Evolutionary conservation across 2,329 filamentous ascomycete genomes (phyloP).

Genomic region (Sphaerulina vaccinii): DNA sequence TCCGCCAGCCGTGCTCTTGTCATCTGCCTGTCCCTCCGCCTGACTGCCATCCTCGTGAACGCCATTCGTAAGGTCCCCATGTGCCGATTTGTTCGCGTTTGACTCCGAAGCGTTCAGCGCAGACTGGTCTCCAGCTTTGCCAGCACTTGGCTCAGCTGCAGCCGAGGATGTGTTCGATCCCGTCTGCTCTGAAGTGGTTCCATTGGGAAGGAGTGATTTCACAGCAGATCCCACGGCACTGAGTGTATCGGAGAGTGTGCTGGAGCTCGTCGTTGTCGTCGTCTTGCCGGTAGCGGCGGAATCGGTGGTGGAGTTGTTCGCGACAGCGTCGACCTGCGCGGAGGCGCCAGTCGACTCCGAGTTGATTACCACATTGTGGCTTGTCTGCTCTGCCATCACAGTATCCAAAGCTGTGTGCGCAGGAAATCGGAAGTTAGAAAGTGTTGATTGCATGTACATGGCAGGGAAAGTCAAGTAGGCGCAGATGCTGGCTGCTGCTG

Average conservation of each 20-base stretch:
- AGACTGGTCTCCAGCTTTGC: constrained; percentile 28
- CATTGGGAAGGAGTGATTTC: constrained; percentile 21
- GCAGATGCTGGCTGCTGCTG: background rate
- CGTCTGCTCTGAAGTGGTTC: constrained; percentile 4
- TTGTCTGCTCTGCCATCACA: constrained; percentile 72
- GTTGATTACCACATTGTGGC: constrained; percentile 71
- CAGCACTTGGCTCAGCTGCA: constrained; percentile 36
- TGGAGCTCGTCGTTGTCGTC: background rate
- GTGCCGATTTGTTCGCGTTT: constrained; percentile 12
- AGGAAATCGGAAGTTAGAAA: constrained; percentile 21
- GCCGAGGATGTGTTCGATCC: constrained; percentile 20
- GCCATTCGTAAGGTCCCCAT: constrained; percentile 22
- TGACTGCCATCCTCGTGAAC: constrained; percentile 39
- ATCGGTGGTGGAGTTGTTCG: constrained; percentile 54
- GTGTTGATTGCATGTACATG: constrained; percentile 6
- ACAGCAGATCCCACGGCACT: constrained; percentile 22
- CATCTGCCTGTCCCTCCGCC: constrained; percentile 48
- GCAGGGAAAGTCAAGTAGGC: background rate
- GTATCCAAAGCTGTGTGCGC: constrained; percentile 35
- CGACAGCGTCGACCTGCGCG: constrained; percentile 63
- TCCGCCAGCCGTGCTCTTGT: constrained; percentile 61
- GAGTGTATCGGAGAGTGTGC: background rate
- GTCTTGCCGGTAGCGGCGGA: constrained; percentile 51
- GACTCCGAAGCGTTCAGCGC: constrained; percentile 12
- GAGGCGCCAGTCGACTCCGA: constrained; percentile 64